These are phyloP conservation scores for Diutina neorugosa DNA, from an alignment of 1,139 yeast genomes.

Conservation along the genomic window DNA sequence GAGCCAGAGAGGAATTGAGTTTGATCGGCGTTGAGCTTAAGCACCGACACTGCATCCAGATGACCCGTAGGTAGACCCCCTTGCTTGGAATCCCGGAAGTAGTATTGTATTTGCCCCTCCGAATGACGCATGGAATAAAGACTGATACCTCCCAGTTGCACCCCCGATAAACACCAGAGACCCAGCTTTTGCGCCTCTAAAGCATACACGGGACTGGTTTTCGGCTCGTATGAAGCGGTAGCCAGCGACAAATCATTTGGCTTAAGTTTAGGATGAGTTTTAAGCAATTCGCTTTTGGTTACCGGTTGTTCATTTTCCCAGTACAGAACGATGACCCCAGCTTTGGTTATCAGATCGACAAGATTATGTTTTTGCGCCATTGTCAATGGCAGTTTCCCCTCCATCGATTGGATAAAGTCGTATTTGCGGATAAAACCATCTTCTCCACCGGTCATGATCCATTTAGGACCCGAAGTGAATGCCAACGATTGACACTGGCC, in stretches of 20 bases:
- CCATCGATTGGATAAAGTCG: constrained; percentile 75
- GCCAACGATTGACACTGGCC: constrained; percentile 67
- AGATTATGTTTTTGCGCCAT: constrained; percentile 85
- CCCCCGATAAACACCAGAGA: constrained; percentile 76
- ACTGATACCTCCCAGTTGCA: constrained; percentile 76
- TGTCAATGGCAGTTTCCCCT: constrained; percentile 83
- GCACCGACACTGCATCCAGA: constrained; percentile 60
- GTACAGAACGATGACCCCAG: constrained; percentile 73
- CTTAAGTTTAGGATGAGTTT: constrained; percentile 31
- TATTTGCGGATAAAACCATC: constrained; percentile 90
- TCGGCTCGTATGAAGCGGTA: constrained; percentile 44
- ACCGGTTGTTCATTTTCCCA: constrained; percentile 96
- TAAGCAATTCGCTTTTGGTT: constrained; percentile 26
- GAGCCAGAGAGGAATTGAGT: constrained; percentile 65
- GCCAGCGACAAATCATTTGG: constrained; percentile 26
- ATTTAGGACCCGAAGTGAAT: constrained; percentile 70
- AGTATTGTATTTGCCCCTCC: constrained; percentile 76
- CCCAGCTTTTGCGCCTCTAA: constrained; percentile 77
- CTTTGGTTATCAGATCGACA: constrained; percentile 74
- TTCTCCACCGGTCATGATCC: constrained; percentile 91
- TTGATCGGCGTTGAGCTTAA: constrained; percentile 52
- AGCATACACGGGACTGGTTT: constrained; percentile 75
- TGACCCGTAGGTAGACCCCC: constrained; percentile 28
- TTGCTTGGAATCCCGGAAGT: constrained; percentile 29
- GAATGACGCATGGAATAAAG: constrained; percentile 71